Evolutionary conservation across 2,329 filamentous ascomycete species (phyloP).

Genomic region (Sporothrix pseudoabietina): DNA sequence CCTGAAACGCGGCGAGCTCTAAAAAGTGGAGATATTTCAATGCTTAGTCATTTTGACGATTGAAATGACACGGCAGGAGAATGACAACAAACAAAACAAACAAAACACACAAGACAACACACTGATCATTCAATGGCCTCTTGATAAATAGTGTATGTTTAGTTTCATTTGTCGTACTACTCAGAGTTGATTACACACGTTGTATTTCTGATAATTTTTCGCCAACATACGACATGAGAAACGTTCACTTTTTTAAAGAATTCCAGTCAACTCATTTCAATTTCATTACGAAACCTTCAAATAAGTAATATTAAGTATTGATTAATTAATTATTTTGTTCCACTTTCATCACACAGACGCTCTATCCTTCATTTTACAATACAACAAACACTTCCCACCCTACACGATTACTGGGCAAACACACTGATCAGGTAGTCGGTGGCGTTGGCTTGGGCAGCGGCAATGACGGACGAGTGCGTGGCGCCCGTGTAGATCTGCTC

Average conservation of each 20-base stretch:
- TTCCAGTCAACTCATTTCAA: too few relatives aligned
- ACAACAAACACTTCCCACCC: not conserved
- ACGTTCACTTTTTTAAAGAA: too few relatives aligned
- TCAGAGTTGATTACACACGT: too few relatives aligned
- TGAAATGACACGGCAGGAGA: not conserved
- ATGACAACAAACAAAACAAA: too few relatives aligned
- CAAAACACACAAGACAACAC: too few relatives aligned
- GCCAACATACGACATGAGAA: too few relatives aligned
- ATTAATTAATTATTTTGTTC: not conserved
- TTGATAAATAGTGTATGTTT: too few relatives aligned
- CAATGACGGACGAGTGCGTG: constrained; percentile 4
- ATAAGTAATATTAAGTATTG: too few relatives aligned
- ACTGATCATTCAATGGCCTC: too few relatives aligned
- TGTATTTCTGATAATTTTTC: too few relatives aligned
- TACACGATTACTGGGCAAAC: not conserved
- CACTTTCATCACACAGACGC: not conserved
- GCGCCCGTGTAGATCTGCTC: constrained; percentile 25
- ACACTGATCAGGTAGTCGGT: not conserved
- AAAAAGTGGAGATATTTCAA: not conserved
- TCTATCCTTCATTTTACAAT: not conserved
- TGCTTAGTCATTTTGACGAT: constrained; percentile 3
- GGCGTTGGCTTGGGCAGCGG: not conserved
- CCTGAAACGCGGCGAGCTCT: constrained; percentile 14
- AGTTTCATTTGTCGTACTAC: too few relatives aligned
- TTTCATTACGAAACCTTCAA: too few relatives aligned